These are phyloP conservation scores for Calonectria crousiana DNA, from an alignment of 2,329 filamentous ascomycete species.

Conservation along the genomic window DNA sequence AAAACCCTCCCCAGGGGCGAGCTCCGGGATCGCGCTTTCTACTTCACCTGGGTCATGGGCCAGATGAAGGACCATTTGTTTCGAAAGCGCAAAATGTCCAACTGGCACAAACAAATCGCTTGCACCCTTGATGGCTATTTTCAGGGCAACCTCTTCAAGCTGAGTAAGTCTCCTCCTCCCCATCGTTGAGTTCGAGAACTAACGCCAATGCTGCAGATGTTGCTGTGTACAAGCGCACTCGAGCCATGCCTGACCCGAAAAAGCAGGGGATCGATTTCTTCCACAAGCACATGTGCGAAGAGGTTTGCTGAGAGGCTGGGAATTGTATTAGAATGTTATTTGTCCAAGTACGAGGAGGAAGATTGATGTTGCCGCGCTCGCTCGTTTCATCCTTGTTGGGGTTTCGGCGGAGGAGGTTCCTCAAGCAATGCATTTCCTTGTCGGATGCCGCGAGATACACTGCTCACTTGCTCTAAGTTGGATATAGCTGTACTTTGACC, in stretches of 20 bases:
- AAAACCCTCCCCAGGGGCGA: neutral
- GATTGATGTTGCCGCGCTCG: neutral
- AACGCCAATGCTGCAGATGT: neutral
- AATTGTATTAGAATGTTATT: neutral
- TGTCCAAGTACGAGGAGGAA: neutral
- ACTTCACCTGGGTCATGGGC: neutral
- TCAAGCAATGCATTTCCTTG: neutral
- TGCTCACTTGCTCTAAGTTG: neutral
- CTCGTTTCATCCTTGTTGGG: neutral
- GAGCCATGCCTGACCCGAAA: neutral
- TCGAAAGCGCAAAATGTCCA: neutral
- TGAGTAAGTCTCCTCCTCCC: neutral
- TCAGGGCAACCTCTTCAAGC: neutral
- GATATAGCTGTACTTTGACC: neutral
- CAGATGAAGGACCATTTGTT: neutral
- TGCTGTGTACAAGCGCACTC: neutral
- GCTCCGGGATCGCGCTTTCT: neutral
- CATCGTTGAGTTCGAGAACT: neutral
- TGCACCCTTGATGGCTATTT: neutral
- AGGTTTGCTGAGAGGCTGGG: neutral
- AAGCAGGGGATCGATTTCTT: neutral
- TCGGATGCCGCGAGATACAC: neutral
- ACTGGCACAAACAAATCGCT: neutral
- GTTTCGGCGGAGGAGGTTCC: neutral
- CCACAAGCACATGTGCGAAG: neutral